Evolutionary conservation across 2,329 filamentous ascomycete genomes (phyloP).

Genomic region (Epichloe festucae): DNA sequence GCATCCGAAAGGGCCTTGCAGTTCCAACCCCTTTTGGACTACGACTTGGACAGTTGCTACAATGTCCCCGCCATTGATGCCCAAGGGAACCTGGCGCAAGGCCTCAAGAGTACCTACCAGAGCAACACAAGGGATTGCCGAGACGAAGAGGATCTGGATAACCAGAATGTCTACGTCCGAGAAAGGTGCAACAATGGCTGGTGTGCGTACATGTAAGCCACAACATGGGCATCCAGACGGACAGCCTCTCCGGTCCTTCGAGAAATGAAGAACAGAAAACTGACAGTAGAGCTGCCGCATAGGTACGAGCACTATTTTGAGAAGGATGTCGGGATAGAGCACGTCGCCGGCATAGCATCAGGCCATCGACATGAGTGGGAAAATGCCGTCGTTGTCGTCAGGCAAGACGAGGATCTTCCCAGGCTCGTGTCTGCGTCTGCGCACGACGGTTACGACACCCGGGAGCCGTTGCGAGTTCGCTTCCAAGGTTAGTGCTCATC

Average conservation of each 20-base stretch:
- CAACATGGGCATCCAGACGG: no score
- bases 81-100: slow-evolving; percentile 17
- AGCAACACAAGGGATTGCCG: slow-evolving; percentile 8
- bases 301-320: slow-evolving; percentile 14
- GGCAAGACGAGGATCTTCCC: slow-evolving; percentile 2
- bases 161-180: slow-evolving; percentile 14
- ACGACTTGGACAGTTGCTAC: slow-evolving; percentile 9
- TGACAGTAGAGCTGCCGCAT: not conserved
- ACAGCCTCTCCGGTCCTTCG: no score
- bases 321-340: slow-evolving; percentile 9
- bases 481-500: not conserved
- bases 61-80: slow-evolving; percentile 20
- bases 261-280: no score
- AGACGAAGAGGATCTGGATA: slow-evolving; percentile 7
- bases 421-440: slow-evolving; percentile 15
- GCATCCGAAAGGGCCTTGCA: slow-evolving; percentile 1
- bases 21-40: slow-evolving; percentile 8
- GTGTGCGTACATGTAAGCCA: slow-evolving; percentile 14
- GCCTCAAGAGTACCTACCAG: slow-evolving; percentile 8
- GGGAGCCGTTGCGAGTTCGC: slow-evolving; percentile 3
- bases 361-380: slow-evolving; percentile 16
- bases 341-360: not conserved
- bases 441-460: slow-evolving; percentile 18
- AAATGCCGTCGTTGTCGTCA: slow-evolving; percentile 11
- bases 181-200: slow-evolving; percentile 13